Evolutionary conservation across 306 rosid genomes (phyloP).

Genomic region (Cercis canadensis): DNA sequence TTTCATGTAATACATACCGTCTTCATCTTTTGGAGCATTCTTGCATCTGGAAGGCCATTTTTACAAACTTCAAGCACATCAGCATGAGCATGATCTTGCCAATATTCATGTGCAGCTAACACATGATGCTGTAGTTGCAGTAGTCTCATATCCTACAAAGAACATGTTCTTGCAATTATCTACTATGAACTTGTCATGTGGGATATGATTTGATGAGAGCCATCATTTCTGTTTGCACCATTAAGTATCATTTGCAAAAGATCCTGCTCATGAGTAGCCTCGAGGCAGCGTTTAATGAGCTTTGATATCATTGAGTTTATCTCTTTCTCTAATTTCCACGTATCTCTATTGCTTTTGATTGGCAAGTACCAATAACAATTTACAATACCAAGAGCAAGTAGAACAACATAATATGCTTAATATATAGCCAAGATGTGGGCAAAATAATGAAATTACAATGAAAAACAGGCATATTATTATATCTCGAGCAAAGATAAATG

Average conservation of each 20-base stretch:
- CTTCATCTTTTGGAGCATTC: slow-evolving; percentile 43
- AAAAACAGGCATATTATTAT: not conserved
- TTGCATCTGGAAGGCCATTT: slow-evolving; percentile 37
- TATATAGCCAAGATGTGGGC: too few species aligned
- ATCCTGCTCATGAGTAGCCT: slow-evolving; percentile 53
- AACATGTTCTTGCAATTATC: slow-evolving; percentile 56
- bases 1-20: slow-evolving; percentile 34
- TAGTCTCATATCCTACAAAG: slow-evolving; percentile 55
- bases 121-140: slow-evolving; percentile 48
- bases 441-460: not conserved
- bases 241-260: slow-evolving; percentile 69
- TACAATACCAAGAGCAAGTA: not conserved
- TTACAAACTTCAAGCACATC: slow-evolving; percentile 46
- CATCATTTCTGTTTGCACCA: slow-evolving; percentile 49
- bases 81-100: slow-evolving; percentile 49
- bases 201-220: not conserved
- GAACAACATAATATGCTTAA: not conserved
- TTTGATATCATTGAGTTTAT: slow-evolving; percentile 51
- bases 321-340: slow-evolving; percentile 70
- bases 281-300: slow-evolving; percentile 49
- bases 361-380: slow-evolving; percentile 58
- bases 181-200: slow-evolving; percentile 49
- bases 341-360: slow-evolving; percentile 52
- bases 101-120: slow-evolving; percentile 44
- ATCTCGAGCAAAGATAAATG: too few species aligned